phyloP scores from a whole-genome alignment of 192 early-diverging fungal species.

The Mortierella alpina region DNA sequence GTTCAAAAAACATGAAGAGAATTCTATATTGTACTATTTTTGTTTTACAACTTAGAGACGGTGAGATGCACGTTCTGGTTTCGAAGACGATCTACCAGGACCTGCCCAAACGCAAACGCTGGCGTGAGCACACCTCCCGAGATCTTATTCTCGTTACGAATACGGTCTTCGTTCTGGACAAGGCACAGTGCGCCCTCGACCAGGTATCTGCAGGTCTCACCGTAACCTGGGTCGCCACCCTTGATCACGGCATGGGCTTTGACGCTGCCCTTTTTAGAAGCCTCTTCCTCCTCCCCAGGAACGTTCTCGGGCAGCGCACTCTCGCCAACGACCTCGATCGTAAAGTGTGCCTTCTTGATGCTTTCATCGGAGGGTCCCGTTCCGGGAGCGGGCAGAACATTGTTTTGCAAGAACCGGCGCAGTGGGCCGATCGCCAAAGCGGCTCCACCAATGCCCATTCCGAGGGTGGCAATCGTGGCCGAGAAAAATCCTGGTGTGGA shows the following conservation, averaged over 20 bases:
- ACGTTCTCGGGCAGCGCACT: slow-evolving; percentile 58
- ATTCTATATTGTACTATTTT: neutral
- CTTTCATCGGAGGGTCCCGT: slow-evolving; percentile 73
- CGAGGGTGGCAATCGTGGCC: slow-evolving; percentile 53
- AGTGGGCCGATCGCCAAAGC: slow-evolving; percentile 37
- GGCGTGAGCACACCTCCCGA: slow-evolving; percentile 85
- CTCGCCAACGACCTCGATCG: slow-evolving; percentile 60
- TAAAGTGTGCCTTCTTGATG: slow-evolving; percentile 64
- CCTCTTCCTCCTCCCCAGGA: slow-evolving; percentile 27
- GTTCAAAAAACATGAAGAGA: no score
- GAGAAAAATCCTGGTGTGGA: slow-evolving; percentile 54
- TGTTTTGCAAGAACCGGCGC: slow-evolving; percentile 38
- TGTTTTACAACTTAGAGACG: slow-evolving; percentile 28
- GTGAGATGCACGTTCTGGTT: slow-evolving; percentile 62
- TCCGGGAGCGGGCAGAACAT: slow-evolving; percentile 71
- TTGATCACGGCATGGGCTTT: slow-evolving; percentile 22
- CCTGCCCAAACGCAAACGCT: slow-evolving; percentile 81
- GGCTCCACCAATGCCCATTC: slow-evolving; percentile 46
- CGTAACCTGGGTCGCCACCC: slow-evolving; percentile 84
- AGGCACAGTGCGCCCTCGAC: slow-evolving; percentile 83
- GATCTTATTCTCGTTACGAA: slow-evolving; percentile 56
- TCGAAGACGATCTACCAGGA: slow-evolving; percentile 73
- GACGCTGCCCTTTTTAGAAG: neutral
- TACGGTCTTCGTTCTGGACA: slow-evolving; percentile 64
- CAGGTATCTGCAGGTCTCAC: slow-evolving; percentile 82